A percentile compares a stretch with the other conserved stretches of the same genome.
Conservation (phyloP, 305 asterid genomes). For the Solanum chacoense region DNA sequence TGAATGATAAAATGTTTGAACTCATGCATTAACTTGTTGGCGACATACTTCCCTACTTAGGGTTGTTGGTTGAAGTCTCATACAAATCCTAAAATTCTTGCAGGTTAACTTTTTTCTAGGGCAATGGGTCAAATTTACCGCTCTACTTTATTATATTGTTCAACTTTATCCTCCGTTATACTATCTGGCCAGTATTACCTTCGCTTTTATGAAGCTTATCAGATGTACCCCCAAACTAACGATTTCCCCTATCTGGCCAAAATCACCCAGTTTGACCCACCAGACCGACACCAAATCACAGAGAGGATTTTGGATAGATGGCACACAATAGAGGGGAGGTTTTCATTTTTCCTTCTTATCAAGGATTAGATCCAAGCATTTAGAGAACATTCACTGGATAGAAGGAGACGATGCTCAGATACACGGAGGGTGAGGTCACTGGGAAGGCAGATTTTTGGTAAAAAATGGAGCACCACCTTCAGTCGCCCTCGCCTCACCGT, state of each 20-base stretch:
- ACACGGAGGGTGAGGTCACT: not conserved
- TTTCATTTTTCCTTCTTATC: not conserved
- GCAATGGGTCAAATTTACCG: not conserved
- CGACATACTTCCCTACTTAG: not conserved
- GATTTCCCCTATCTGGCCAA: not conserved
- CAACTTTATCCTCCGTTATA: not conserved
- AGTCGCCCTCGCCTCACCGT: not conserved
- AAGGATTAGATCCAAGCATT: not conserved
- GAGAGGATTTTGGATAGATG: not conserved
- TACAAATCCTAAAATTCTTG: not conserved
- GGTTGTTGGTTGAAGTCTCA: not conserved
- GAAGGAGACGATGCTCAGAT: not conserved
- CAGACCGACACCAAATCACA: not conserved
- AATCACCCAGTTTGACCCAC: not conserved
- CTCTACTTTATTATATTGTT: not conserved
- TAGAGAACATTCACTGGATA: not conserved
- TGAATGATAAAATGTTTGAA: not conserved
- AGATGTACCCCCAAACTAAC: not conserved
- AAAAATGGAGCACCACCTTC: not conserved
- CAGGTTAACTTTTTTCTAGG: not conserved
- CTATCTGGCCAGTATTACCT: not conserved
- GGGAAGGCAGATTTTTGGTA: not conserved
- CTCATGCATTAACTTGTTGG: not conserved
- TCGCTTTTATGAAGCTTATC: not conserved
- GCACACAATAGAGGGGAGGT: not conserved